Evolutionary conservation across 1,284 basidiomycete genomes (phyloP).

Genomic region (Leccinum fallax): DNA sequence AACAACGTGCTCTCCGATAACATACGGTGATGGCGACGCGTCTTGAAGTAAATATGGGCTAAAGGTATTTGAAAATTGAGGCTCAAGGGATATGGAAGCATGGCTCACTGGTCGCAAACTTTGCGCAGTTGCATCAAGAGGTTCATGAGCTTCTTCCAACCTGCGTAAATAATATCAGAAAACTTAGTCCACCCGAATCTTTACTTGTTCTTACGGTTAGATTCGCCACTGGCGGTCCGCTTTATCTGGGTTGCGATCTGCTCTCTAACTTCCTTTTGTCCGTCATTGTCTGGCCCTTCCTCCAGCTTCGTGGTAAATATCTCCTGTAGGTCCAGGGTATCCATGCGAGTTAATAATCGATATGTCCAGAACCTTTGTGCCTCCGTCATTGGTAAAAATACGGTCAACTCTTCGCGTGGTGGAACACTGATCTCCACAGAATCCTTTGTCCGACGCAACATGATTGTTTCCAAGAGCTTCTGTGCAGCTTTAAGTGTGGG

Average conservation of each 20-base stretch:
- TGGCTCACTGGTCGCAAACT: conserved; percentile 56
- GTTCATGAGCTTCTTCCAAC: conserved; percentile 59
- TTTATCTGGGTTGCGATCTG: conserved; percentile 42
- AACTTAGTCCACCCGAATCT: background rate
- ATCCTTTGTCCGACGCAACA: conserved; percentile 64
- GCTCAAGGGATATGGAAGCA: background rate
- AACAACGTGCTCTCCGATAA: conserved; percentile 58
- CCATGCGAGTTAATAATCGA: conserved; percentile 53
- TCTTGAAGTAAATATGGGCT: conserved; percentile 57
- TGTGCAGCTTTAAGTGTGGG: conserved; percentile 51
- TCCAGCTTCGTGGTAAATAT: conserved; percentile 46
- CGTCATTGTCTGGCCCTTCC: conserved; percentile 35
- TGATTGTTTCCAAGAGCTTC: conserved; percentile 50
- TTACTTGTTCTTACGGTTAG: conserved; percentile 33
- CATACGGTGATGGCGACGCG: conserved; percentile 53
- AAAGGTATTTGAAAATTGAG: conserved; percentile 6
- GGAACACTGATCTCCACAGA: conserved; percentile 53
- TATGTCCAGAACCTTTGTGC: conserved; percentile 66
- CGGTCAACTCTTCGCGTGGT: conserved; percentile 56
- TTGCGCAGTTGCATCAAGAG: conserved; percentile 59
- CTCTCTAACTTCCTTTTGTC: conserved; percentile 43
- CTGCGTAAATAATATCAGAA: conserved; percentile 30
- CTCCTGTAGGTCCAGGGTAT: conserved; percentile 47
- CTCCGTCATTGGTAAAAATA: conserved; percentile 59
- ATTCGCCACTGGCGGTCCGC: conserved; percentile 32